Evolutionary conservation across 2,329 filamentous ascomycete species (phyloP).

Genomic region (Apiospora aurea): DNA sequence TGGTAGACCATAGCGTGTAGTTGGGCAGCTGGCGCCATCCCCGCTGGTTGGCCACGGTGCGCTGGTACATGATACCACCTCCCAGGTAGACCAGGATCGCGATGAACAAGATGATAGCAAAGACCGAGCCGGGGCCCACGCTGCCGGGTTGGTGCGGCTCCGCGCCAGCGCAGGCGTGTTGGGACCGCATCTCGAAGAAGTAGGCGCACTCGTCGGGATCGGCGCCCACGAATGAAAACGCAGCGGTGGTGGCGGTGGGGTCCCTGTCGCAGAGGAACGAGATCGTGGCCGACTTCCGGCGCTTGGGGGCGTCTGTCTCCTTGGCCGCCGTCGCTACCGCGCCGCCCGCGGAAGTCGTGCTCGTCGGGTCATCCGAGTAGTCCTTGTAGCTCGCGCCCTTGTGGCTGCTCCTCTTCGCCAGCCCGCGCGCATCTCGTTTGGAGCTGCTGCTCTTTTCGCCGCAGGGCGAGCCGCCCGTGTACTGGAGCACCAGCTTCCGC

Average conservation of each 20-base stretch:
- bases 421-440: slow-evolving; percentile 40
- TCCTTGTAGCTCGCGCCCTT: slow-evolving; percentile 44
- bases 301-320: slow-evolving; percentile 46
- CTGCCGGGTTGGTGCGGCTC: slow-evolving; percentile 76
- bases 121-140: slow-evolving; percentile 76
- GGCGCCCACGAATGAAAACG: slow-evolving; percentile 81
- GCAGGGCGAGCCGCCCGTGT: slow-evolving; percentile 79
- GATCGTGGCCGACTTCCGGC: slow-evolving; percentile 83
- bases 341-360: slow-evolving; percentile 26
- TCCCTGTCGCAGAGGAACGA: slow-evolving; percentile 94
- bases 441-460: slow-evolving; percentile 54
- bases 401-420: slow-evolving; percentile 43
- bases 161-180: slow-evolving; percentile 76
- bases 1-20: slow-evolving; percentile 89
- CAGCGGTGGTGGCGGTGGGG: slow-evolving; percentile 70
- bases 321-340: slow-evolving; percentile 32
- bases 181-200: slow-evolving; percentile 90
- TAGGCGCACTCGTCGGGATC: slow-evolving; percentile 93
- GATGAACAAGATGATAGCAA: slow-evolving; percentile 81
- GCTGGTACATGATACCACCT: slow-evolving; percentile 93
- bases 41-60: slow-evolving; percentile 90
- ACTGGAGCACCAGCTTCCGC: slow-evolving; percentile 78
- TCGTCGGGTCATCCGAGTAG: slow-evolving; percentile 39
- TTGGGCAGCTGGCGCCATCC: slow-evolving; percentile 97
- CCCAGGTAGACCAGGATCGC: slow-evolving; percentile 88